A percentile compares a stretch with the other conserved stretches of the same genome.
phyloP scores from a whole-genome alignment of 208 protist genomes.

The Strigomonas oncopelti region DNA sequence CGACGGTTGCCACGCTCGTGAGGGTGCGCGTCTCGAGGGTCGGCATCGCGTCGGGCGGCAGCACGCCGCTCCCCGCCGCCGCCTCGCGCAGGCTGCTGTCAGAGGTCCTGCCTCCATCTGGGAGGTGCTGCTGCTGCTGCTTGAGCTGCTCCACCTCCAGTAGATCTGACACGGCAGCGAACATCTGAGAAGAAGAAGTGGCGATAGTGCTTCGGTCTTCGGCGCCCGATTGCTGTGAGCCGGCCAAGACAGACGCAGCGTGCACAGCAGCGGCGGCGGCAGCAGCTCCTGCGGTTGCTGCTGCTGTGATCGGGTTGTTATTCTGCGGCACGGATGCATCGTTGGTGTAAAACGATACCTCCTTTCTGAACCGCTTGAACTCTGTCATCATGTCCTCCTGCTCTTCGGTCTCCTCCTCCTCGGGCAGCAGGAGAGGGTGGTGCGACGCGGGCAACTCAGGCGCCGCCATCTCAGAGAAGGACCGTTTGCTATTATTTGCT shows the following conservation, averaged over 20 bases:
- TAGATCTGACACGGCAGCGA: constrained; percentile 3
- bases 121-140: background rate
- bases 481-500: constrained; percentile 2
- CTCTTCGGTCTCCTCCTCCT: constrained; percentile 11
- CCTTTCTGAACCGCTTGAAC: constrained; percentile 46
- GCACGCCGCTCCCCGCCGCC: constrained; percentile 6
- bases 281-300: too few species aligned
- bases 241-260: too few species aligned
- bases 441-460: too few species aligned
- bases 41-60: constrained; percentile 19
- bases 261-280: background rate
- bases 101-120: background rate
- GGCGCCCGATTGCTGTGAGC: too few species aligned
- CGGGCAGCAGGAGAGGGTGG: background rate
- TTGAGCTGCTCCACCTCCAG: background rate
- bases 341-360: background rate
- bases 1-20: constrained; percentile 52
- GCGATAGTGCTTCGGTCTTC: background rate
- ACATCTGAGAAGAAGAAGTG: background rate
- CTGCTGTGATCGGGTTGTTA: too few species aligned
- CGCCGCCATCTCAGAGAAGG: too few species aligned
- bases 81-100: background rate
- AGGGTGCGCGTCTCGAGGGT: constrained; percentile 15
- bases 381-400: constrained; percentile 50
- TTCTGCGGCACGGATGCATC: background rate